A percentile compares a stretch with the other conserved stretches of the same genome.
These are phyloP conservation scores for Heliophila coronopifolia DNA, from an alignment of 441 rosid species.

Conservation along the genomic window DNA sequence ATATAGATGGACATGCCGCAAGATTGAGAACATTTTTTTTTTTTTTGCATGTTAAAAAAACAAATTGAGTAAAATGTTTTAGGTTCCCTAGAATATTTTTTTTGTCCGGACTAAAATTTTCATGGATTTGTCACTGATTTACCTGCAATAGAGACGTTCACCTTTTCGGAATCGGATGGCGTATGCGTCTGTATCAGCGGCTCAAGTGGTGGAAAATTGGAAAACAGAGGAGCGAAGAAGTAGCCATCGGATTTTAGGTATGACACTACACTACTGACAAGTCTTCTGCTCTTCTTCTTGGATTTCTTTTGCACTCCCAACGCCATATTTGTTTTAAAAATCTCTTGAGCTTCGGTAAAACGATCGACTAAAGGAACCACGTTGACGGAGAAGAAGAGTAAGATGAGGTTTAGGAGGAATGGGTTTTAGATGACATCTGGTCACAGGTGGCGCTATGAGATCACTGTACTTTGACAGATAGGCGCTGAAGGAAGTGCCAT, in stretches of 20 bases:
- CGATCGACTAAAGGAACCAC: neutral
- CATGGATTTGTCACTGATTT: no score
- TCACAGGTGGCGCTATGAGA: conserved; percentile 20
- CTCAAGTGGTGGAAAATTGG: neutral
- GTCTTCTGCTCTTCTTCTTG: conserved; percentile 24
- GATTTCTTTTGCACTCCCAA: conserved; percentile 7
- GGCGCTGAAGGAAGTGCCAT: neutral
- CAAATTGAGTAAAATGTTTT: no score
- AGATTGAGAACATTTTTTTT: no score
- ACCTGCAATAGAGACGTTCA: conserved; percentile 11
- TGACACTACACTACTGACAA: conserved; percentile 24
- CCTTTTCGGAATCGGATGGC: neutral
- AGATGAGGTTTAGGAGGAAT: neutral
- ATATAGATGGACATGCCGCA: no score
- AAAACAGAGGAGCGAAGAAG: conserved; percentile 47
- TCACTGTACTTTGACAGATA: conserved; percentile 10
- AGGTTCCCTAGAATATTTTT: no score
- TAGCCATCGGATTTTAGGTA: conserved; percentile 42
- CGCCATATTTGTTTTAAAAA: neutral
- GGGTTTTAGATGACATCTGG: conserved; percentile 7
- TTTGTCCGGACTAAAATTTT: no score
- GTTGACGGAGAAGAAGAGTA: neutral
- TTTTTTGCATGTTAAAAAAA: no score
- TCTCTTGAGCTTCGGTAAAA: neutral
- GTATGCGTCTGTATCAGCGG: neutral